Conservation (phyloP, 1,139 yeast species). For the Candida anutae region DNA sequence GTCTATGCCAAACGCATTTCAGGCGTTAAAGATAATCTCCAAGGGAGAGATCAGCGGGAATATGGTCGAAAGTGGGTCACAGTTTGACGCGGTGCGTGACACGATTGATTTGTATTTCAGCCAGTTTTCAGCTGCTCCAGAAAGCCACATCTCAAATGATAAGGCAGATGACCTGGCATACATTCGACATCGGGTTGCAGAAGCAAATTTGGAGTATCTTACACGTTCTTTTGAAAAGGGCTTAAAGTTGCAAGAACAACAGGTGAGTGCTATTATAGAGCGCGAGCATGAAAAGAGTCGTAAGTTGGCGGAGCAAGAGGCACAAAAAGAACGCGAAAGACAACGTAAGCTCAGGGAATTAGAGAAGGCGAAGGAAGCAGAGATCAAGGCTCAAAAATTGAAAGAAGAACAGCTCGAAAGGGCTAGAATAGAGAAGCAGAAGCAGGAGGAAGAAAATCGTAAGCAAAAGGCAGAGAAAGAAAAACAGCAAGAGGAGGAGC, state of each 20-base stretch:
- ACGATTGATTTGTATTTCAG: too few species aligned
- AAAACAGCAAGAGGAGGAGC: conserved; percentile 7
- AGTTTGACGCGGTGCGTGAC: too few species aligned
- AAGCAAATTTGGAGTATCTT: neutral
- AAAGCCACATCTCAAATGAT: too few species aligned
- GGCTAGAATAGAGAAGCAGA: conserved; percentile 3
- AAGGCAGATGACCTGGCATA: too few species aligned
- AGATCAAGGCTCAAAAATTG: conserved; percentile 4
- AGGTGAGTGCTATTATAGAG: conserved; percentile 5
- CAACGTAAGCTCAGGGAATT: conserved; percentile 2
- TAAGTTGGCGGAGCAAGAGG: conserved; percentile 2
- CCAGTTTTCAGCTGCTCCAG: too few species aligned
- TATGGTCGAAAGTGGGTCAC: too few species aligned
- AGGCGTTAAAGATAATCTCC: too few species aligned
- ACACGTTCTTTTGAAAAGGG: neutral
- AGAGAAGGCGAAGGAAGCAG: conserved; percentile 5
- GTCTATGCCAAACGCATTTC: too few species aligned
- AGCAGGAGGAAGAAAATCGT: conserved; percentile 7
- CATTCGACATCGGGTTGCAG: neutral
- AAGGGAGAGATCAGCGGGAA: too few species aligned
- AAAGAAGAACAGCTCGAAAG: conserved; percentile 4
- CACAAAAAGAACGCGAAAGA: conserved; percentile 1
- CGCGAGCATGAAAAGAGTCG: conserved; percentile 4
- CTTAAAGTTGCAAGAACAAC: conserved; percentile 3
- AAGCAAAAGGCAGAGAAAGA: conserved; percentile 7